These are phyloP conservation scores for Talaromyces sp. DNA, from an alignment of 2,329 filamentous ascomycete species.

Conservation along the genomic window DNA sequence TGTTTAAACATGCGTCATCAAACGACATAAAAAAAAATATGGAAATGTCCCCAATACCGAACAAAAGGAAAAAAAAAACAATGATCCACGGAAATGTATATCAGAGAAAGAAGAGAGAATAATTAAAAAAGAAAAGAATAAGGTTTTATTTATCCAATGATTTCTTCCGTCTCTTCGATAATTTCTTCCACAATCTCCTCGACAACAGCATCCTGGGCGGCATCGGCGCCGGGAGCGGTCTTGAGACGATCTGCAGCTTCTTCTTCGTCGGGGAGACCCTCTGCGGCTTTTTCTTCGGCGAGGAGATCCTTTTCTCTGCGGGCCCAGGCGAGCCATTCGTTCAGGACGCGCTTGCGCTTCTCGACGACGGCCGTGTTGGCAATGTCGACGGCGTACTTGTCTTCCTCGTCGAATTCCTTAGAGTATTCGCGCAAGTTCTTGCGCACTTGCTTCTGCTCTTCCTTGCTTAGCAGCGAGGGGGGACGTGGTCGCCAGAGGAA, in stretches of 20 bases:
- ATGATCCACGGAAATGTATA: background rate
- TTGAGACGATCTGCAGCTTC: constrained; percentile 51
- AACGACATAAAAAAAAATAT: constrained; percentile 1
- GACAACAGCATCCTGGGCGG: constrained; percentile 69
- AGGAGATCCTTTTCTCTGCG: constrained; percentile 66
- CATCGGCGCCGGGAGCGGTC: constrained; percentile 49
- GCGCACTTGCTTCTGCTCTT: constrained; percentile 95
- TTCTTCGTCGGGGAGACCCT: constrained; percentile 61
- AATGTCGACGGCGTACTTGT: constrained; percentile 85
- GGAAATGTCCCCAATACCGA: constrained; percentile 8
- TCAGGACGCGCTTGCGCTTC: constrained; percentile 70
- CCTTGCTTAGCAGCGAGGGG: constrained; percentile 82
- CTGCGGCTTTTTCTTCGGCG: constrained; percentile 61
- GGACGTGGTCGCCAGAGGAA: constrained; percentile 91
- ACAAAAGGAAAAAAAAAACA: constrained; percentile 2
- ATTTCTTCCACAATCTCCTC: constrained; percentile 88
- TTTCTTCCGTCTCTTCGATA: constrained; percentile 75
- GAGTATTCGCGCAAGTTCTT: constrained; percentile 98
- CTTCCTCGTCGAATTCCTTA: constrained; percentile 89
- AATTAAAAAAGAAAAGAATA: background rate
- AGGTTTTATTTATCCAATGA: constrained; percentile 40
- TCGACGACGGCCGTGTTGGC: constrained; percentile 94
- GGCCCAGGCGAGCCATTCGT: constrained; percentile 87
- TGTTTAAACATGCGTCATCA: constrained; percentile 2
- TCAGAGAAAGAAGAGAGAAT: constrained; percentile 8